These are phyloP conservation scores for Apium graveolens DNA, from an alignment of 129 eudicot species.

Conservation along the genomic window DNA sequence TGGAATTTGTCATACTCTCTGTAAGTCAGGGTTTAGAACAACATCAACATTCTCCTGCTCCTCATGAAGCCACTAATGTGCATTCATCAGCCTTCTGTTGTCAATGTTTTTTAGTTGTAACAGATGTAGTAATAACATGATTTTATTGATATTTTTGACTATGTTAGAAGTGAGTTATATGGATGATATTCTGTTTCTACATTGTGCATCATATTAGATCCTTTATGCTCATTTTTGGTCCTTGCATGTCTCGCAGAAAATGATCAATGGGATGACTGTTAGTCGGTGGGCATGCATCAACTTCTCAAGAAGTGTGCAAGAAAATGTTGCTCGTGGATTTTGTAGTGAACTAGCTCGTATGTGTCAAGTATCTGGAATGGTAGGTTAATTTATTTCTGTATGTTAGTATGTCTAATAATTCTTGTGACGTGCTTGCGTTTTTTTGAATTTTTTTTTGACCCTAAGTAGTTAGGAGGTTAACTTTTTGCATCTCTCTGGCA, in stretches of 20 bases:
- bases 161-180: not conserved
- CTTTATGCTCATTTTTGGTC: not conserved
- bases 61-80: not conserved
- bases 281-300: constrained; percentile 83
- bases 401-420: not conserved
- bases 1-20: not conserved
- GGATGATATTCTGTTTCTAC: not conserved
- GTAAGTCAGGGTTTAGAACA: not conserved
- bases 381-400: constrained; percentile 10
- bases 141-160: not conserved
- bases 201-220: not conserved
- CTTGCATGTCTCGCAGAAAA: constrained; percentile 45
- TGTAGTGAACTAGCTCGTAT: constrained; percentile 83
- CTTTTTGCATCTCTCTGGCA: constrained; percentile 9
- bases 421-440: not conserved
- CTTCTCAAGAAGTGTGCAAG: constrained; percentile 85
- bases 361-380: constrained; percentile 96
- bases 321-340: constrained; percentile 65
- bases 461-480: not conserved
- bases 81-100: not conserved
- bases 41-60: not conserved
- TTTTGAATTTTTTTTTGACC: not conserved
- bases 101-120: not conserved
- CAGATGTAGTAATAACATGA: not conserved
- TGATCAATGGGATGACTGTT: constrained; percentile 84